A percentile compares a stretch with the other conserved stretches of the same genome.
Conservation (phyloP, 164 flowering plant species). For the Vitis rupestris region DNA sequence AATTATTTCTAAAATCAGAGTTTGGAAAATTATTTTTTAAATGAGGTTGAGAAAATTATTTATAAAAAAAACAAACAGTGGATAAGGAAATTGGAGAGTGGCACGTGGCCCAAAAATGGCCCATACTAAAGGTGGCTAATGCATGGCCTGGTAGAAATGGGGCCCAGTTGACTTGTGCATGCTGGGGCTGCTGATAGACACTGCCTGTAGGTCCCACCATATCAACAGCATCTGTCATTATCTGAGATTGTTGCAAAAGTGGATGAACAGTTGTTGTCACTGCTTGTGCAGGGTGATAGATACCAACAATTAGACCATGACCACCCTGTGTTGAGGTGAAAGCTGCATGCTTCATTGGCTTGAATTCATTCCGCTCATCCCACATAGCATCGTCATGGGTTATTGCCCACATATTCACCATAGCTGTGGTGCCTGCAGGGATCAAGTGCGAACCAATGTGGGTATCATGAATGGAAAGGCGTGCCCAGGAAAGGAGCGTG, state of each 20-base stretch:
- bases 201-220: no score
- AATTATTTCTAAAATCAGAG: no score
- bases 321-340: slow-evolving; percentile 68
- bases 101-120: no score
- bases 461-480: slow-evolving; percentile 56
- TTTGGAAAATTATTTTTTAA: no score
- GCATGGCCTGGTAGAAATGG: no score
- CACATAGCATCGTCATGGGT: slow-evolving; percentile 53
- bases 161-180: no score
- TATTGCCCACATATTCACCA: slow-evolving; percentile 80
- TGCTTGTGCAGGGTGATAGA: slow-evolving; percentile 76
- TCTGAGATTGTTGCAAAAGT: slow-evolving; percentile 75
- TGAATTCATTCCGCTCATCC: slow-evolving; percentile 39
- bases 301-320: slow-evolving; percentile 66
- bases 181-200: no score
- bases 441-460: slow-evolving; percentile 38
- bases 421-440: slow-evolving; percentile 69
- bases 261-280: slow-evolving; percentile 67
- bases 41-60: no score
- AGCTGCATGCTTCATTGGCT: slow-evolving; percentile 57
- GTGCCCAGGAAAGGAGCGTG: slow-evolving; percentile 67
- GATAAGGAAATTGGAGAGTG: no score
- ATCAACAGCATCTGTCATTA: slow-evolving; percentile 69
- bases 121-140: no score
- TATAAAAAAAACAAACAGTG: no score